phyloP scores from a whole-genome alignment of 805 yeast genomes.

The Priceomyces castillae region DNA sequence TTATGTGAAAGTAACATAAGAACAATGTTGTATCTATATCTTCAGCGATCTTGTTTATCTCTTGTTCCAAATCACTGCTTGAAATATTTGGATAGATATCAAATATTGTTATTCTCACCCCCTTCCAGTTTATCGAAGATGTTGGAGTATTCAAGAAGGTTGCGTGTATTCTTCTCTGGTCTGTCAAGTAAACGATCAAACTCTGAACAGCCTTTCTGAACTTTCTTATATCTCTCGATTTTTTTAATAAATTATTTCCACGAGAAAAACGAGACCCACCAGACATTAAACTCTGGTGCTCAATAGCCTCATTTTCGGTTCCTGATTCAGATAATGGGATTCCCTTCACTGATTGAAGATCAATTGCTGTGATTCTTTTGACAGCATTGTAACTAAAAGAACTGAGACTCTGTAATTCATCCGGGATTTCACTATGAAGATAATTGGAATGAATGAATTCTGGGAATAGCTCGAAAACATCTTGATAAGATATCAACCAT shows the following conservation, averaged over 20 bases:
- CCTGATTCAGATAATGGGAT: constrained; percentile 10
- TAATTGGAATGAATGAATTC: constrained; percentile 19
- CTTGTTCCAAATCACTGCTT: constrained; percentile 17
- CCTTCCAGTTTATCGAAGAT: constrained; percentile 41
- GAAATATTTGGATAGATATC: constrained; percentile 40
- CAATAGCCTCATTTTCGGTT: constrained; percentile 7
- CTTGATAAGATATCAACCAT: constrained; percentile 37
- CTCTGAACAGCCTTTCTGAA: constrained; percentile 38
- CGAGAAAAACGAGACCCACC: background rate
- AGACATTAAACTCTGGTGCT: constrained; percentile 3
- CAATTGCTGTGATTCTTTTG: constrained; percentile 19
- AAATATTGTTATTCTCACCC: constrained; percentile 38
- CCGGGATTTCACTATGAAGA: constrained; percentile 22
- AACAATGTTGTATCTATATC: constrained; percentile 79
- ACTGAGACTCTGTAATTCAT: background rate
- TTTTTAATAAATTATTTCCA: constrained; percentile 5
- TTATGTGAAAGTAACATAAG: constrained; percentile 64
- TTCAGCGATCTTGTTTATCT: constrained; percentile 32
- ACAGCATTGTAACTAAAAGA: constrained; percentile 12
- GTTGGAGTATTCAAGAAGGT: constrained; percentile 35
- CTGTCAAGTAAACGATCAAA: constrained; percentile 49
- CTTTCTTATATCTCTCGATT: constrained; percentile 21
- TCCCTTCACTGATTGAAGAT: constrained; percentile 12
- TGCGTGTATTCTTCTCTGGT: constrained; percentile 48
- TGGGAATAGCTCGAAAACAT: constrained; percentile 37